Percentiles rank a stretch among this genome's conserved stretches.
phyloP scores from a whole-genome alignment of 2,329 filamentous ascomycete species.

The Trichophaea hybrida region DNA sequence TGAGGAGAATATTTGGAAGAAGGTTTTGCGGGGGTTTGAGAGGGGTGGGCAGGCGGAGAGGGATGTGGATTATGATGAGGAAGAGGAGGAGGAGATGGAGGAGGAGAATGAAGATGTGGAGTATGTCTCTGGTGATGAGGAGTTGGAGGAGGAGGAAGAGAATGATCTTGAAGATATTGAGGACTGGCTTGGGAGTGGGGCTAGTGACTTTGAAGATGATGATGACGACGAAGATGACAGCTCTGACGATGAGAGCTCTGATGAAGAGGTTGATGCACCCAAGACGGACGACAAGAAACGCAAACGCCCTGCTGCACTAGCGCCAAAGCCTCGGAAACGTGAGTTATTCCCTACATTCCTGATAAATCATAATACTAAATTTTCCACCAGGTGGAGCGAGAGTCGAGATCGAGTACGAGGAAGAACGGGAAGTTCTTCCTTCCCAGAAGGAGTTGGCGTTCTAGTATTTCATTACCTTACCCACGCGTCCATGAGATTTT shows the following conservation, averaged over 20 bases:
- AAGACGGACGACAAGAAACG: conserved; percentile 25
- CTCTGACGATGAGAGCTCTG: conserved; percentile 39
- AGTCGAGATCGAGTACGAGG: conserved; percentile 28
- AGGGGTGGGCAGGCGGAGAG: conserved; percentile 65
- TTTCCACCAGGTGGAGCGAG: conserved; percentile 21
- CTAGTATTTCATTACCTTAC: conserved; percentile 4
- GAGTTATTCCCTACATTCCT: conserved; percentile 2
- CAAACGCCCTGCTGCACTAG: conserved; percentile 18
- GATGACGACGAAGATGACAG: conserved; percentile 42
- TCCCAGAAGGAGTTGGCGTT: conserved; percentile 15
- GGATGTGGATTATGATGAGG: conserved; percentile 80
- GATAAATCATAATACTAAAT: conserved; percentile 7
- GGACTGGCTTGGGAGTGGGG: conserved; percentile 68
- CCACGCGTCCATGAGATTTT: neutral
- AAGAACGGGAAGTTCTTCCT: conserved; percentile 18
- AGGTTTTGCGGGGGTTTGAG: conserved; percentile 83
- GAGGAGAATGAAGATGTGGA: conserved; percentile 64
- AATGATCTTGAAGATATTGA: conserved; percentile 58
- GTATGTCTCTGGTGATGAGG: conserved; percentile 84
- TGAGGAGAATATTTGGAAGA: conserved; percentile 91
- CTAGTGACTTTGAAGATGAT: conserved; percentile 34
- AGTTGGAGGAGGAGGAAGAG: conserved; percentile 58
- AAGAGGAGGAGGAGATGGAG: conserved; percentile 61
- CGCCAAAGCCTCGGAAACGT: conserved; percentile 27
- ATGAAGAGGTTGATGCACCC: conserved; percentile 31